Conservation (phyloP, 805 yeast genomes). For the Middelhovenomyces tepae region DNA sequence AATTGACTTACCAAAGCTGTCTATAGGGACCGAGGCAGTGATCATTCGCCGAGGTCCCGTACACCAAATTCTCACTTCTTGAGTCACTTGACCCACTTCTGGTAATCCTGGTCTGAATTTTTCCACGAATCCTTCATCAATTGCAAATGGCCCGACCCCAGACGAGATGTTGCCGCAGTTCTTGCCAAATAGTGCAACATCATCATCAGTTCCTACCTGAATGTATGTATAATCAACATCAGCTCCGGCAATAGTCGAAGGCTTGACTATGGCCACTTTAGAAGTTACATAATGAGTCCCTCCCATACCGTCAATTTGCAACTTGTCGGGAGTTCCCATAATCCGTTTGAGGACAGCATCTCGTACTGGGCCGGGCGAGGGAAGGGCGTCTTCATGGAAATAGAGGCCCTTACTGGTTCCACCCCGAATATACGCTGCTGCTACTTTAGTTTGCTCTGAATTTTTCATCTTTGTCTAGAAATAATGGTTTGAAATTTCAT, state of each 20-base stretch:
- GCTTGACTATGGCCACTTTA: slow-evolving; percentile 8
- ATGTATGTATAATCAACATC: slow-evolving; percentile 13
- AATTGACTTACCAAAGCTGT: too few relatives aligned
- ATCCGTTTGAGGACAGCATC: slow-evolving; percentile 6
- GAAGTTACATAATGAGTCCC: slow-evolving; percentile 9
- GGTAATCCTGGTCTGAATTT: too few relatives aligned
- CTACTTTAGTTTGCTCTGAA: too few relatives aligned
- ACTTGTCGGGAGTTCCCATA: slow-evolving; percentile 9
- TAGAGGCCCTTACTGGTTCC: slow-evolving; percentile 11
- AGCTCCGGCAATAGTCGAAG: slow-evolving; percentile 4
- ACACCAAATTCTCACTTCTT: too few relatives aligned
- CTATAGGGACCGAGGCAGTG: too few relatives aligned
- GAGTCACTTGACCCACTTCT: too few relatives aligned
- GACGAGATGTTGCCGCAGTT: slow-evolving; percentile 12
- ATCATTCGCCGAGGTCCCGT: too few relatives aligned
- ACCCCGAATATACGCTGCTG: slow-evolving; percentile 8
- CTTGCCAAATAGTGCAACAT: slow-evolving; percentile 5
- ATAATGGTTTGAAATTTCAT: too few relatives aligned
- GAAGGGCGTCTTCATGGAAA: slow-evolving; percentile 4
- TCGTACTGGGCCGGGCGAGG: slow-evolving; percentile 2
- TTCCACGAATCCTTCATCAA: slow-evolving; percentile 11
- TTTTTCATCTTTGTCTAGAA: too few relatives aligned
- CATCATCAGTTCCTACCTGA: slow-evolving; percentile 8
- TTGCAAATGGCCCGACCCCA: slow-evolving; percentile 14
- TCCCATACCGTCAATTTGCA: slow-evolving; percentile 12